phyloP scores from a whole-genome alignment of 306 rosid genomes.

The Adenanthera pavonina region DNA sequence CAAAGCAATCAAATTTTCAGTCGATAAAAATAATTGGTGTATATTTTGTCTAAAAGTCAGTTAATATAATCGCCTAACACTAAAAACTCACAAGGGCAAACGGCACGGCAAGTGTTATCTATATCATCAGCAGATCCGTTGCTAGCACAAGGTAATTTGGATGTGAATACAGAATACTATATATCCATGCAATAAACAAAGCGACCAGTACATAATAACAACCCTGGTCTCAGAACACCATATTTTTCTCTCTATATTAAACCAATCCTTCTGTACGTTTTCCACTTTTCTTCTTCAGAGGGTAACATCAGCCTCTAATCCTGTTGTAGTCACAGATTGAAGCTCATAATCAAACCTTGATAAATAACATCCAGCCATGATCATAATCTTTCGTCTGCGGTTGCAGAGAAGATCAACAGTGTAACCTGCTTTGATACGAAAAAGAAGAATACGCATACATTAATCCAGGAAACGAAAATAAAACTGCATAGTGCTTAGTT shows the following conservation, averaged over 20 bases:
- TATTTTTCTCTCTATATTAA: constrained; percentile 44
- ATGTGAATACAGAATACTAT: constrained; percentile 27
- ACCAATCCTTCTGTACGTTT: constrained; percentile 54
- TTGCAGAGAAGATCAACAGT: constrained; percentile 45
- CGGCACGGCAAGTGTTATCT: constrained; percentile 41
- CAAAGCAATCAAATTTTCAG: constrained; percentile 19
- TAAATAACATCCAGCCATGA: constrained; percentile 39
- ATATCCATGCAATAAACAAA: constrained; percentile 58
- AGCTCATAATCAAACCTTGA: constrained; percentile 40
- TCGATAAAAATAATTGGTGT: constrained; percentile 31
- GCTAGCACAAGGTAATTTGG: constrained; percentile 44
- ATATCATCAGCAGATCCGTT: constrained; percentile 33
- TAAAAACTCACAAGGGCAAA: constrained; percentile 16
- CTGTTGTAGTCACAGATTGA: constrained; percentile 39
- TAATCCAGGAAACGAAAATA: background rate
- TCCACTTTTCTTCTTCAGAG: constrained; percentile 57
- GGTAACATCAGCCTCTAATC: constrained; percentile 54
- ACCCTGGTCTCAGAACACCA: constrained; percentile 45
- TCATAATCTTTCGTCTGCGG: constrained; percentile 43
- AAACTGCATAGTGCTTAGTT: constrained; percentile 7
- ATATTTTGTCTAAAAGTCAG: constrained; percentile 32
- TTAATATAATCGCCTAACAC: constrained; percentile 42
- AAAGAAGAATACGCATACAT: constrained; percentile 18
- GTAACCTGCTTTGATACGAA: constrained; percentile 46
- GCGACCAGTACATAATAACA: constrained; percentile 47